phyloP scores from a whole-genome alignment of 768 basidiomycete genomes.

The Leccinellum albellum region DNA sequence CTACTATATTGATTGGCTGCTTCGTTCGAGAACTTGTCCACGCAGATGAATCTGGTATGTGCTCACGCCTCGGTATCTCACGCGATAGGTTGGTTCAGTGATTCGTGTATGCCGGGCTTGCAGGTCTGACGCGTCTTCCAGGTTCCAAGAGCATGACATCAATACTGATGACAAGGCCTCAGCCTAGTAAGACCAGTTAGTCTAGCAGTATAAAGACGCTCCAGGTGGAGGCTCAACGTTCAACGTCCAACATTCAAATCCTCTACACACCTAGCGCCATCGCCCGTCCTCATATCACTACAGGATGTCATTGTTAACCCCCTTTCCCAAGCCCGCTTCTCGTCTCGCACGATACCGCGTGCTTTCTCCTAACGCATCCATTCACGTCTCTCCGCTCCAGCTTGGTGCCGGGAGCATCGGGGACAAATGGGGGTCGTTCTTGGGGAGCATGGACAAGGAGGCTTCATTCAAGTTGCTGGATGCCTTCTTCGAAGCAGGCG shows the following conservation, averaged over 20 bases:
- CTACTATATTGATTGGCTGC: no score
- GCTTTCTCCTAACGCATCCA: conserved; percentile 38
- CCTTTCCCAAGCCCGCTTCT: conserved; percentile 28
- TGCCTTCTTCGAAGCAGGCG: conserved; percentile 42
- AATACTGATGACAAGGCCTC: background rate
- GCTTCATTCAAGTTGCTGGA: conserved; percentile 44
- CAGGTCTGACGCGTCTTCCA: no score
- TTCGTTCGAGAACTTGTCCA: no score
- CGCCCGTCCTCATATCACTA: background rate
- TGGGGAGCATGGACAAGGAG: conserved; percentile 45
- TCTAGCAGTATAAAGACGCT: background rate
- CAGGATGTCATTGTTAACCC: background rate
- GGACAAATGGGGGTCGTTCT: conserved; percentile 35
- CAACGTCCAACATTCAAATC: background rate
- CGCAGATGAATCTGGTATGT: no score
- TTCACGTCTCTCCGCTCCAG: conserved; percentile 47
- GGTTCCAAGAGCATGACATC: background rate
- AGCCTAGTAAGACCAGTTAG: background rate
- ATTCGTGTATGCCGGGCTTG: background rate
- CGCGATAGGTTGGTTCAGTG: background rate
- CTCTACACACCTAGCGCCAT: background rate
- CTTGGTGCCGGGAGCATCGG: conserved; percentile 50
- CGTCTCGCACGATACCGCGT: conserved; percentile 38
- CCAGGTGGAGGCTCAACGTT: background rate
- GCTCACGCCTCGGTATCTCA: background rate